A percentile compares a stretch with the other conserved stretches of the same genome.
Evolutionary conservation across 805 yeast species (phyloP).

Genomic region (Schwanniomyces yamadae): DNA sequence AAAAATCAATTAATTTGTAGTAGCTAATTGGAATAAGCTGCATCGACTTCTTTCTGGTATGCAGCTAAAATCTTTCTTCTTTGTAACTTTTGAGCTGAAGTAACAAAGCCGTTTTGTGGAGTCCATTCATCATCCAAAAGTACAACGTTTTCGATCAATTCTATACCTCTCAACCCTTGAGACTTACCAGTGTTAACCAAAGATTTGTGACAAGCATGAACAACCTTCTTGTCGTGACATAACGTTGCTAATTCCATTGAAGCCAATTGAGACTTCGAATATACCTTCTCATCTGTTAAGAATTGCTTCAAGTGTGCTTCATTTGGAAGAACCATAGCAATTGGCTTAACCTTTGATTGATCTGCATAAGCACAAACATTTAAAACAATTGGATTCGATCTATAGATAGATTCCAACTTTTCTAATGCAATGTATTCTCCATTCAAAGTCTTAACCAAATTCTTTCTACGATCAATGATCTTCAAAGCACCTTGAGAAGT

Average conservation of each 20-base stretch:
- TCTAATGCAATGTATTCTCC: conserved; percentile 98
- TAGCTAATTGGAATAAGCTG: conserved; percentile 50
- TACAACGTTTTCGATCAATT: conserved; percentile 75
- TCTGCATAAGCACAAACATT: conserved; percentile 96
- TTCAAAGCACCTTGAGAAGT: conserved; percentile 72
- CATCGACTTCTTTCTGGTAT: conserved; percentile 65
- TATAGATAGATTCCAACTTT: conserved; percentile 86
- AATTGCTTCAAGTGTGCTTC: conserved; percentile 57
- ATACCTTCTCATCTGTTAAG: conserved; percentile 50
- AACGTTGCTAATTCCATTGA: conserved; percentile 48
- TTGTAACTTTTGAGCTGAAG: conserved; percentile 95
- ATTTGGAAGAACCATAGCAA: conserved; percentile 86
- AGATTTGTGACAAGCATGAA: conserved; percentile 52
- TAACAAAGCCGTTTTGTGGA: conserved; percentile 90
- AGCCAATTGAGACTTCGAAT: conserved; percentile 48
- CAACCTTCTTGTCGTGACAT: conserved; percentile 57
- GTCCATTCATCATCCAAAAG: conserved; percentile 94
- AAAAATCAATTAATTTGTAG: conserved; percentile 1
- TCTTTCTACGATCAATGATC: conserved; percentile 92
- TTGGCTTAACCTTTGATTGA: conserved; percentile 80
- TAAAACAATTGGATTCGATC: conserved; percentile 72
- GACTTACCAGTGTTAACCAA: conserved; percentile 72
- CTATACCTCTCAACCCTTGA: conserved; percentile 84
- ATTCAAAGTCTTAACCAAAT: conserved; percentile 89
- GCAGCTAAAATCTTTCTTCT: conserved; percentile 81